Evolutionary conservation across 2,329 filamentous ascomycete genomes (phyloP), one percentile per base, ranked within the genome.

Genomic region (Aspergillus versicolor): DNA sequence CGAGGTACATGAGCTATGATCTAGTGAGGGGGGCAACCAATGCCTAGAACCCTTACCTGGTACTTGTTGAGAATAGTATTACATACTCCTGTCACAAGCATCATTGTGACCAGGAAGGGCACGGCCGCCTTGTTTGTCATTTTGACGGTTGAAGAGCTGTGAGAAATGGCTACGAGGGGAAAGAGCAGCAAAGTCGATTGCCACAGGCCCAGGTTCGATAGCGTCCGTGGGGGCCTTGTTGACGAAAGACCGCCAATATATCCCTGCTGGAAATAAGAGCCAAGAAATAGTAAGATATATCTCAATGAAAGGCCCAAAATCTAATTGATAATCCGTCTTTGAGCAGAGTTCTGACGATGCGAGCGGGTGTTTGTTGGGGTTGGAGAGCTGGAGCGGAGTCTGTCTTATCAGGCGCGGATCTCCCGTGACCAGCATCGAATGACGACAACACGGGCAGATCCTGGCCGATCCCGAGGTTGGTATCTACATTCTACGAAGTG

Each of bases 31-130:
- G 17, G 17, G 34, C 15, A 30, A n/a, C 7, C 27, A n/a, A 17
- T 24, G 21, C 34, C 13, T 21, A 19, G 24, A 32, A 21, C 34
- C 71, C 79, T 60, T 75, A 92, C 92, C 80, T 97, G 93, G 70
- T 92, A 97, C 73, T 99, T 99, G 66, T 93, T 97, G 69, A 99
- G 82, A 60, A 99, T 85, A 2, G 94, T 99, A 75, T 99, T 99
- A 82, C 92, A 96, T 61, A 96, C 92, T 61, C 93, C 93, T 22
- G 93, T 97, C 71, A 96, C 78, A 71, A 97, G 82, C 93, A 97
- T 97, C 91, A 97, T 95, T 67, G 83, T 88, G 75, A 97, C 91
- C 62, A 97, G 82, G 70, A 97, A 84, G 38, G 92, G 92, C 59
- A 97, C 84, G 54, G 91, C 72, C 38, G 84, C 84, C 73, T 84